Evolutionary conservation across 495 filamentous ascomycete species (phyloP).

Genomic region (Talaromyces trachyspermus): DNA sequence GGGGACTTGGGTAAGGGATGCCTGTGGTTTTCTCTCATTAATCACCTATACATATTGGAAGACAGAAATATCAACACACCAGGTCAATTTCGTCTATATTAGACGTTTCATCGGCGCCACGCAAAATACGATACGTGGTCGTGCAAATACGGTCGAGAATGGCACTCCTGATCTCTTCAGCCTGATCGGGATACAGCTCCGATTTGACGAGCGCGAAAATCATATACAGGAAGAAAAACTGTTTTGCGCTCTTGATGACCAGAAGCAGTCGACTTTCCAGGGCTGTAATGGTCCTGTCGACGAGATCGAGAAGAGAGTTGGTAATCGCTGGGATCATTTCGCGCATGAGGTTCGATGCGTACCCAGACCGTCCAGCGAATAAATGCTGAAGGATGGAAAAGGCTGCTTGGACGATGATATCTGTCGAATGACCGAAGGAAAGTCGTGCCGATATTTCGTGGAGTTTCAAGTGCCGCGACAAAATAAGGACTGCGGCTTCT

Average conservation of each 20-base stretch:
- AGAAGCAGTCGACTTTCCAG: constrained; percentile 28
- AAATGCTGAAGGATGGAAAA: constrained; percentile 33
- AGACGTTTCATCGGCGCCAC: constrained; percentile 24
- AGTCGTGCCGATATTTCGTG: constrained; percentile 27
- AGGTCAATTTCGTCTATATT: constrained; percentile 26
- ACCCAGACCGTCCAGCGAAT: constrained; percentile 13
- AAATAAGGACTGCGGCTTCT: constrained; percentile 32
- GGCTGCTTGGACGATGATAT: constrained; percentile 35
- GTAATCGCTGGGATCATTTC: constrained; percentile 24
- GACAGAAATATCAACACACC: constrained; percentile 12
- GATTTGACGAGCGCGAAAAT: constrained; percentile 33
- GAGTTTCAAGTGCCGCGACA: constrained; percentile 28
- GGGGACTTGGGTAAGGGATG: constrained; percentile 13
- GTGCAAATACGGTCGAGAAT: constrained; percentile 32
- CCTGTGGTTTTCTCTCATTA: neutral
- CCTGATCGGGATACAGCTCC: constrained; percentile 31
- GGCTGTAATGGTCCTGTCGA: constrained; percentile 27
- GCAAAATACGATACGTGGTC: constrained; percentile 33
- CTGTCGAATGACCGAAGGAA: constrained; percentile 32
- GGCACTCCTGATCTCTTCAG: constrained; percentile 29
- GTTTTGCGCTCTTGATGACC: constrained; percentile 37
- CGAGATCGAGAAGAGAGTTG: constrained; percentile 29
- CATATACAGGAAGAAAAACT: constrained; percentile 39
- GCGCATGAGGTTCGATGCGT: constrained; percentile 3
- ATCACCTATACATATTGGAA: neutral